Evolutionary conservation across 192 early-diverging fungal species (phyloP).

Genomic region (Dissophora globulifera): DNA sequence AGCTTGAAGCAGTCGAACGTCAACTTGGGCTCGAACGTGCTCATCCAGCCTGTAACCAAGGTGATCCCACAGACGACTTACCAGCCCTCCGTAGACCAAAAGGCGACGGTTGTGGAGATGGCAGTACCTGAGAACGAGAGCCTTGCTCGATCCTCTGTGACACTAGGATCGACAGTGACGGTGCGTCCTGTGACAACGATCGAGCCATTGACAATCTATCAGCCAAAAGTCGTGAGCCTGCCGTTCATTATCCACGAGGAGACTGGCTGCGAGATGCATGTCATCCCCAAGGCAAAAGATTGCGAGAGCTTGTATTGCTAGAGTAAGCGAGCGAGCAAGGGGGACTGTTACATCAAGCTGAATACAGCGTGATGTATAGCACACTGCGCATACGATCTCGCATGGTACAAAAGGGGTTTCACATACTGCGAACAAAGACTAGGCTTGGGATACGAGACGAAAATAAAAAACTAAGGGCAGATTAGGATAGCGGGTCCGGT

Average conservation of each 20-base stretch:
- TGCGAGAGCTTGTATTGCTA: too few relatives aligned
- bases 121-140: constrained; percentile 1
- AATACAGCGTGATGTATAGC: too few relatives aligned
- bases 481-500: too few relatives aligned
- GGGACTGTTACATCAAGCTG: too few relatives aligned
- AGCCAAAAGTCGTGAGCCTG: constrained; percentile 30
- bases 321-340: too few relatives aligned
- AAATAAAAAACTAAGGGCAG: too few relatives aligned
- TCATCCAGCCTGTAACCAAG: constrained; percentile 26
- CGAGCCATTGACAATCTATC: constrained; percentile 41
- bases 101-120: constrained; percentile 20
- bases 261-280: not conserved
- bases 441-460: too few relatives aligned
- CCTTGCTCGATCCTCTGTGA: constrained; percentile 20
- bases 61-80: constrained; percentile 27
- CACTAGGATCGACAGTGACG: constrained; percentile 29
- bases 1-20: constrained; percentile 10
- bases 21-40: constrained; percentile 24
- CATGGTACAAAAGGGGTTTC: too few relatives aligned
- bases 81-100: constrained; percentile 37
- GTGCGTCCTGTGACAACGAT: constrained; percentile 29
- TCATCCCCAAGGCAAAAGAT: not conserved
- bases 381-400: too few relatives aligned
- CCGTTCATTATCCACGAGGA: constrained; percentile 39
- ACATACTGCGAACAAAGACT: too few relatives aligned